These are phyloP conservation scores for Dendrothele bispora DNA, from an alignment of 768 basidiomycete species.

Conservation along the genomic window DNA sequence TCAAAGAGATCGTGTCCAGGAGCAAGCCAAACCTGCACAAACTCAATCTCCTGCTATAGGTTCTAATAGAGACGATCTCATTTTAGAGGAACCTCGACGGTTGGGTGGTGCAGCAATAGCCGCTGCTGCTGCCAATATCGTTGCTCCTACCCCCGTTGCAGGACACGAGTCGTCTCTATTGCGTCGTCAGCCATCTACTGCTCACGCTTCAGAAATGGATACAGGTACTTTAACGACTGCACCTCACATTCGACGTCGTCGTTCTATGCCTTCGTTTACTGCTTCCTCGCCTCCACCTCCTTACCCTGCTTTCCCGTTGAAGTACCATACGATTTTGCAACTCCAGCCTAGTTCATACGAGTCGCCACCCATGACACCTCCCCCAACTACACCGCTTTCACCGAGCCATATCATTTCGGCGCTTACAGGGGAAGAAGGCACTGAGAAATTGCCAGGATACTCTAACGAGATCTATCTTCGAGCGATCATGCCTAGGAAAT, in stretches of 20 bases:
- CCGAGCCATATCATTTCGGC: constrained; percentile 27
- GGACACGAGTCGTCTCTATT: constrained; percentile 1
- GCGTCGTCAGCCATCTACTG: constrained; percentile 1
- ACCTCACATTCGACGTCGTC: constrained; percentile 52
- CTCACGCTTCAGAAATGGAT: no score
- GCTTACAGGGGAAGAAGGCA: constrained; percentile 81
- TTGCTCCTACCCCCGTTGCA: constrained; percentile 28
- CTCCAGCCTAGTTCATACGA: constrained; percentile 2
- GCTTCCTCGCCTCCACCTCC: constrained; percentile 64
- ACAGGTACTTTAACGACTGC: no score
- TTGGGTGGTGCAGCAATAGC: constrained; percentile 18
- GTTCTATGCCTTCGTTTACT: constrained; percentile 71
- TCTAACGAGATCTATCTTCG: constrained; percentile 79
- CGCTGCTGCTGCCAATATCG: constrained; percentile 25
- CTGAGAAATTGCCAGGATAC: constrained; percentile 78
- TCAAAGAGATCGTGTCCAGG: no score
- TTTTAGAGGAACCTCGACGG: constrained; percentile 13
- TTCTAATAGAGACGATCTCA: background rate
- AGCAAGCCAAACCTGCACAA: no score
- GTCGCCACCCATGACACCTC: constrained; percentile 19
- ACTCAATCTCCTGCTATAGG: no score
- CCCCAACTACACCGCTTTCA: constrained; percentile 18
- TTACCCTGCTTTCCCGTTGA: constrained; percentile 51
- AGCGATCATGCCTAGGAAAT: constrained; percentile 83
- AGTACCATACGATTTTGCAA: background rate